Evolutionary conservation across 768 basidiomycete genomes (phyloP), one percentile per base, ranked within the genome.

Genomic region (Rhizopogon vinicolor): DNA sequence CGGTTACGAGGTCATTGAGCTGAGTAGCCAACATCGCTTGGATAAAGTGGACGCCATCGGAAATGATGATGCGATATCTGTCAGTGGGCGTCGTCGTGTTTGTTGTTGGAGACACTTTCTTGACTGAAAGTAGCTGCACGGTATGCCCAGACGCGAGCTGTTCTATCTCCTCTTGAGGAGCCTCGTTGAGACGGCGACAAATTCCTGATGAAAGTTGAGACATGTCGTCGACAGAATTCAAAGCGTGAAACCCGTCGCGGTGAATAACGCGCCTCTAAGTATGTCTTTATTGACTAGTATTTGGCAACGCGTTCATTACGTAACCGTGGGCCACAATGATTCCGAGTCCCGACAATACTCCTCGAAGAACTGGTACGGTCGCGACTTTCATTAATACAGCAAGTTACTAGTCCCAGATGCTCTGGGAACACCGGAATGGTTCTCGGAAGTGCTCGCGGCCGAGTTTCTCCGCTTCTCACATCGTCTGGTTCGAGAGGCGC

Each of bases 21-120:
- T 93, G 89, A 0, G 95, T 98, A 5, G 94, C 91, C 35, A 98
- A 78, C 97, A 99, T 98, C 25, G 90, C 86, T 69, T 98, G 97
- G 46, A 89, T 77, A 68, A 90, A 97, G 60, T 89, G 74, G 18
- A 78, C 75, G 41, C 96, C 94, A 71, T 98, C 96, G 0, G 93
- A 96, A 41, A 98, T 75, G 70, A 98, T 91, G 57, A 96, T 78
- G 58, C 93, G 81, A 70, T 81, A 85, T 55, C 87, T 76, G 64
- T 89, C 87, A 44, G 77, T 60, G 44, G 71, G 7, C 51, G 68
- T 10, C 62, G 57, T 65, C 6, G 74, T 62, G 43, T 63, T 72
- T 13, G 71, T 62, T 29, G 50, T 3, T 40, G 64, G 60, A 46
- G 69, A 74, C 41, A 97, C 87, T 66, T 85, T 85, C 72, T 93